Percentiles rank a stretch among this genome's conserved stretches.
Conservation (phyloP, 2,329 filamentous ascomycete genomes). For the Pezicula radicicola region DNA sequence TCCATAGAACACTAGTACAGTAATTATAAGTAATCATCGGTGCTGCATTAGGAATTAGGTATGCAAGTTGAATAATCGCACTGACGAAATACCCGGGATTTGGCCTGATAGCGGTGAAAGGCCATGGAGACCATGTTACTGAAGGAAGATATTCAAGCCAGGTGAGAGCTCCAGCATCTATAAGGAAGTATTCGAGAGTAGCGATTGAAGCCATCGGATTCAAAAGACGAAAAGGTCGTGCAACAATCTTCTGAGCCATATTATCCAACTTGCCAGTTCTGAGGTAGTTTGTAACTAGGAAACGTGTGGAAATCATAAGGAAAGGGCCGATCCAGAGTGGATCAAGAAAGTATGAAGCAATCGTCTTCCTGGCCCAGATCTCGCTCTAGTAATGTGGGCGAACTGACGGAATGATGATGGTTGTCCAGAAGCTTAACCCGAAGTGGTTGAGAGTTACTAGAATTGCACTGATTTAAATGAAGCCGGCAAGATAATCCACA, state of each 20-base stretch:
- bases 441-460: slow-evolving; percentile 43
- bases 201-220: slow-evolving; percentile 41
- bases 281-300: slow-evolving; percentile 39
- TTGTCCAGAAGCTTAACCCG: slow-evolving; percentile 38
- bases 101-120: slow-evolving; percentile 36
- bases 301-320: slow-evolving; percentile 44
- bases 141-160: slow-evolving; percentile 42
- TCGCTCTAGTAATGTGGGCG: slow-evolving; percentile 36
- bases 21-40: slow-evolving; percentile 45
- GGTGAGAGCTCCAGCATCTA: slow-evolving; percentile 38
- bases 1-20: slow-evolving; percentile 47
- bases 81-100: slow-evolving; percentile 41
- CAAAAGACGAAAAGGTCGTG: slow-evolving; percentile 41
- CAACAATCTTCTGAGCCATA: slow-evolving; percentile 40
- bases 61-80: slow-evolving; percentile 40
- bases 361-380: slow-evolving; percentile 35
- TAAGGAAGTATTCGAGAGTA: slow-evolving; percentile 42
- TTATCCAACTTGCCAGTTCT: slow-evolving; percentile 37
- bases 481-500: slow-evolving; percentile 43
- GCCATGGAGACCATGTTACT: slow-evolving; percentile 45
- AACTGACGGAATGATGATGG: slow-evolving; percentile 32
- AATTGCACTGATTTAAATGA: slow-evolving; percentile 40
- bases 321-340: slow-evolving; percentile 46
- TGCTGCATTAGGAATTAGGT: slow-evolving; percentile 43
- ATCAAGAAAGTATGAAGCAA: slow-evolving; percentile 41